Evolutionary conservation across 768 basidiomycete genomes (phyloP).

Genomic region (Artomyces pyxidatus): DNA sequence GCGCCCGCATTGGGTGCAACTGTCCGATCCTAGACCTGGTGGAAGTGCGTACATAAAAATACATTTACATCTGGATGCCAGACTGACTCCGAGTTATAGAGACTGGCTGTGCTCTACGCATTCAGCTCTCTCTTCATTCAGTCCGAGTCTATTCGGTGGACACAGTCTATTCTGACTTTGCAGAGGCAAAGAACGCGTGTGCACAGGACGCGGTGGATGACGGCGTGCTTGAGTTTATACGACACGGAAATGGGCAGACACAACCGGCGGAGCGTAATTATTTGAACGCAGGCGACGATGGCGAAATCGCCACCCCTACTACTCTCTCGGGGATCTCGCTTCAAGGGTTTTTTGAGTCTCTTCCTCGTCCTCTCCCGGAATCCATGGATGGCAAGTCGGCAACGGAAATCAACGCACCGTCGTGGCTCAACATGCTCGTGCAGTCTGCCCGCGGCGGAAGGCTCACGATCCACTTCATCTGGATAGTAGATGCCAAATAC

Average conservation of each 20-base stretch:
- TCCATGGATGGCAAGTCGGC: slow-evolving; percentile 37
- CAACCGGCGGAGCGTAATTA: slow-evolving; percentile 22
- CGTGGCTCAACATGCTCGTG: slow-evolving; percentile 42
- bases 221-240: slow-evolving; percentile 52
- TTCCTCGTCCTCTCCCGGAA: slow-evolving; percentile 59
- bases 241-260: slow-evolving; percentile 43
- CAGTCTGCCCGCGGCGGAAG: slow-evolving; percentile 46
- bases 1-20: slow-evolving; percentile 44
- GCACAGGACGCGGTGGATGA: slow-evolving; percentile 45
- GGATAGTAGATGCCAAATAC: slow-evolving; percentile 32
- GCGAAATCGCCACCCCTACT: slow-evolving; percentile 1
- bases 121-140: slow-evolving; percentile 43
- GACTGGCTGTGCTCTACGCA: slow-evolving; percentile 49
- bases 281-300: slow-evolving; percentile 8
- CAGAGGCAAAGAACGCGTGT: slow-evolving; percentile 44
- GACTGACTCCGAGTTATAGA: slow-evolving; percentile 20
- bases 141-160: slow-evolving; percentile 44
- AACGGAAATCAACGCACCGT: slow-evolving; percentile 44
- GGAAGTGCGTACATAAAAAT: slow-evolving; percentile 24
- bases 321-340: slow-evolving; percentile 26
- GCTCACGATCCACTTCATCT: slow-evolving; percentile 35
- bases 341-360: slow-evolving; percentile 53
- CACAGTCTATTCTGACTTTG: slow-evolving; percentile 30
- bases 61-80: slow-evolving; percentile 2
- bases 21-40: slow-evolving; percentile 37